These are phyloP conservation scores for Chimonanthus praecox DNA, from an alignment of 164 flowering plant species.

Conservation along the genomic window DNA sequence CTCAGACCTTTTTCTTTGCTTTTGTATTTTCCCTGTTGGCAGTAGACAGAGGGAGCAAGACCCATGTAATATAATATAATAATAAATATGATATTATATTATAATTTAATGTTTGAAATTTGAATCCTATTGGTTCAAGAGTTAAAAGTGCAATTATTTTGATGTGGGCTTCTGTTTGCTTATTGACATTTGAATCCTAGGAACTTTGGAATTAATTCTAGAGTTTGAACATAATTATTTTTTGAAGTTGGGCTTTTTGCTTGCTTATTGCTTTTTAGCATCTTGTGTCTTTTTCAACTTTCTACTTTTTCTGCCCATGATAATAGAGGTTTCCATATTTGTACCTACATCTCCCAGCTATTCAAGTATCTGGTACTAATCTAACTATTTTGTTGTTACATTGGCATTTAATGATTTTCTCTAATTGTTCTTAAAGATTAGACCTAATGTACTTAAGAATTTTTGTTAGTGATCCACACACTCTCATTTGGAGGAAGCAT, in stretches of 20 bases:
- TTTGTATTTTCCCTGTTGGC: neutral
- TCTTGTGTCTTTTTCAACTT: neutral
- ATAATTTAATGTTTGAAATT: too few species aligned
- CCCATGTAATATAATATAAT: too few species aligned
- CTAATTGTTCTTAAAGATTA: too few species aligned
- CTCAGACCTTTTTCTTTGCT: neutral
- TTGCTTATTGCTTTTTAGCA: neutral
- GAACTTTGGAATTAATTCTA: neutral
- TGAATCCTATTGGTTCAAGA: neutral
- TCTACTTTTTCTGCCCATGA: neutral
- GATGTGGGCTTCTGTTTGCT: neutral
- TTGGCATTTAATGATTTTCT: too few species aligned
- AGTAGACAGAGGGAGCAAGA: neutral
- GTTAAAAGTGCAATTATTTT: neutral
- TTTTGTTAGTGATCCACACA: too few species aligned
- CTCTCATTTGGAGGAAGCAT: too few species aligned
- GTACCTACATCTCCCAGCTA: neutral
- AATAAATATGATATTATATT: too few species aligned
- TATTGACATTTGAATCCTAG: constrained; percentile 3
- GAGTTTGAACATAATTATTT: neutral
- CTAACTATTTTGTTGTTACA: too few species aligned
- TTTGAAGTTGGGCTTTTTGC: neutral
- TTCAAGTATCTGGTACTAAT: too few species aligned
- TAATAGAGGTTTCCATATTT: neutral
- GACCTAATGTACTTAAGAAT: too few species aligned